Conservation (phyloP, 441 rosid species). For the Bocquillonia castaneifolia region DNA sequence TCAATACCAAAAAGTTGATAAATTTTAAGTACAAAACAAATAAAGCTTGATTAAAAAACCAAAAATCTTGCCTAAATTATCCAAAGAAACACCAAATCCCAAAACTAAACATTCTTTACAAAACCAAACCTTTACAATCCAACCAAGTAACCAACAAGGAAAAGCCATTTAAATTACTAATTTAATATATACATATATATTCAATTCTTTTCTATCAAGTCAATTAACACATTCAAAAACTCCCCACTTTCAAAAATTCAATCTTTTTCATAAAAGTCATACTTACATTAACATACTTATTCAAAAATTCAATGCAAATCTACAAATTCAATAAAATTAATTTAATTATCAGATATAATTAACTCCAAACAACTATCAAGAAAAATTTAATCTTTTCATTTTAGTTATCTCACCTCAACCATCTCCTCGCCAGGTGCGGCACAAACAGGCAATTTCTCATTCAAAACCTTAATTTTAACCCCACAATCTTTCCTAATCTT, state of each 20-base stretch:
- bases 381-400: not conserved
- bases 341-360: too few relatives aligned
- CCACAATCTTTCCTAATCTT: conserved; percentile 74
- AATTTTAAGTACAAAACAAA: not conserved
- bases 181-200: too few relatives aligned
- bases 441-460: conserved; percentile 66
- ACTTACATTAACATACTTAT: too few relatives aligned
- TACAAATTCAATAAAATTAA: not conserved
- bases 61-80: not conserved
- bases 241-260: too few relatives aligned
- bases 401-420: conserved; percentile 52
- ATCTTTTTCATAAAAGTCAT: too few relatives aligned
- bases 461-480: conserved; percentile 55
- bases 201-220: too few relatives aligned
- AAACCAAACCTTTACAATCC: too few relatives aligned
- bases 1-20: not conserved
- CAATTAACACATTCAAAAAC: too few relatives aligned
- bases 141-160: too few relatives aligned
- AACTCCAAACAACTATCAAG: not conserved
- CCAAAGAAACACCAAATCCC: not conserved
- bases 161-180: too few relatives aligned
- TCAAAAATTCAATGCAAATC: not conserved
- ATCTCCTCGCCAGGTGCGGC: conserved; percentile 60
- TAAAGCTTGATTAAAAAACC: too few relatives aligned
- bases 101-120: conserved; percentile 13